These are phyloP conservation scores for Acacia pycnantha DNA, from an alignment of 331 rosid genomes.

Conservation along the genomic window DNA sequence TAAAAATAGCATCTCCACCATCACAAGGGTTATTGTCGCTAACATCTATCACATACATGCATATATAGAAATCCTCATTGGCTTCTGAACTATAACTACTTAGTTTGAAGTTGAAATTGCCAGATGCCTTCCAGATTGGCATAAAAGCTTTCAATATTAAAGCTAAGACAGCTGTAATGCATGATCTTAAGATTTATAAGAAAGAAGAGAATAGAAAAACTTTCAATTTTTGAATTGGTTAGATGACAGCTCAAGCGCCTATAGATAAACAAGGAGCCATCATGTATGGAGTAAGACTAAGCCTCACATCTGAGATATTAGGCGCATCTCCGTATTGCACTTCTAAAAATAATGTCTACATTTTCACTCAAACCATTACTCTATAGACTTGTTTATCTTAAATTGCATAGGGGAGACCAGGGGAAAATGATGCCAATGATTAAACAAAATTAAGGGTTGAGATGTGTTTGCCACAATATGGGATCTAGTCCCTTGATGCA, in stretches of 20 bases:
- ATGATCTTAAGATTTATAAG: background rate
- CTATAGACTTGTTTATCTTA: background rate
- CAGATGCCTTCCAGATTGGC: constrained; percentile 4
- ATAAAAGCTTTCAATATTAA: no score
- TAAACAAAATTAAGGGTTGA: background rate
- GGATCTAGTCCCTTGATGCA: no score
- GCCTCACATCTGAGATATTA: background rate
- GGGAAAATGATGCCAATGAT: background rate
- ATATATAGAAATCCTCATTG: background rate
- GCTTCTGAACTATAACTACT: background rate
- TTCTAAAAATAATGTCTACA: background rate
- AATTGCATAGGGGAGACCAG: background rate
- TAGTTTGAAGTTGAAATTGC: background rate
- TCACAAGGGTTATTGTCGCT: background rate
- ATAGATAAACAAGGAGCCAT: background rate
- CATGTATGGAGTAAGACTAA: background rate
- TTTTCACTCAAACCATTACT: background rate
- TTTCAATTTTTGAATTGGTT: background rate
- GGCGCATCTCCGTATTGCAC: background rate
- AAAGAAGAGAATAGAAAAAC: background rate
- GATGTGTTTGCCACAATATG: background rate
- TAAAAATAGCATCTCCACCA: constrained; percentile 2
- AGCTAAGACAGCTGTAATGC: background rate
- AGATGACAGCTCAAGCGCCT: background rate
- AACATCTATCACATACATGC: background rate